These are phyloP conservation scores for Pyracantha coccinea DNA, from an alignment of 331 rosid genomes.

Conservation along the genomic window DNA sequence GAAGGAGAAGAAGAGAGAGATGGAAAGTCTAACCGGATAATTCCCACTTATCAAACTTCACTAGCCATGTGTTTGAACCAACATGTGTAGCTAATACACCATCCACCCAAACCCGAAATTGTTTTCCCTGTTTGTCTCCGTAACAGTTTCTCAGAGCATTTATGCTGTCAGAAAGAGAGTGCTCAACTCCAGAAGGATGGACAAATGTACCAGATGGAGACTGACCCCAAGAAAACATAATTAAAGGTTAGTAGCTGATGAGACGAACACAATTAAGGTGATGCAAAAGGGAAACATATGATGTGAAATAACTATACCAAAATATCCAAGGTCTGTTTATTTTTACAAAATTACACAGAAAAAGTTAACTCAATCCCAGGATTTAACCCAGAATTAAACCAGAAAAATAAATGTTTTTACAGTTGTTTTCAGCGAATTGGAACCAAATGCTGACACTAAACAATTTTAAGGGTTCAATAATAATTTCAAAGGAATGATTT, in stretches of 20 bases:
- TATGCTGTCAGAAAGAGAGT: conserved; percentile 26
- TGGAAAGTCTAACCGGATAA: conserved; percentile 38
- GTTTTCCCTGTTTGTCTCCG: conserved; percentile 76
- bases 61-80: conserved; percentile 56
- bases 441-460: background rate
- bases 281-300: background rate
- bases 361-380: background rate
- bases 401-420: background rate
- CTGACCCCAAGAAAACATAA: conserved; percentile 35
- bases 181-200: conserved; percentile 68
- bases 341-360: background rate
- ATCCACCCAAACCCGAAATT: conserved; percentile 67
- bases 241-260: background rate
- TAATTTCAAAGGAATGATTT: background rate
- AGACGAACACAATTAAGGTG: background rate
- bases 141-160: conserved; percentile 28
- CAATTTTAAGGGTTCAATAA: background rate
- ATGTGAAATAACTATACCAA: background rate
- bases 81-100: conserved; percentile 40
- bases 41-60: conserved; percentile 75
- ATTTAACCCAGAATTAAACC: background rate
- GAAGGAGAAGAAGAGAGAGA: background rate
- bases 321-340: background rate
- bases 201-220: conserved; percentile 39
- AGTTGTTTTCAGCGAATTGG: background rate